A percentile compares a stretch with the other conserved stretches of the same genome.
phyloP scores from a whole-genome alignment of 352 stramenopile species.

The Thraustochytrium sp. region DNA sequence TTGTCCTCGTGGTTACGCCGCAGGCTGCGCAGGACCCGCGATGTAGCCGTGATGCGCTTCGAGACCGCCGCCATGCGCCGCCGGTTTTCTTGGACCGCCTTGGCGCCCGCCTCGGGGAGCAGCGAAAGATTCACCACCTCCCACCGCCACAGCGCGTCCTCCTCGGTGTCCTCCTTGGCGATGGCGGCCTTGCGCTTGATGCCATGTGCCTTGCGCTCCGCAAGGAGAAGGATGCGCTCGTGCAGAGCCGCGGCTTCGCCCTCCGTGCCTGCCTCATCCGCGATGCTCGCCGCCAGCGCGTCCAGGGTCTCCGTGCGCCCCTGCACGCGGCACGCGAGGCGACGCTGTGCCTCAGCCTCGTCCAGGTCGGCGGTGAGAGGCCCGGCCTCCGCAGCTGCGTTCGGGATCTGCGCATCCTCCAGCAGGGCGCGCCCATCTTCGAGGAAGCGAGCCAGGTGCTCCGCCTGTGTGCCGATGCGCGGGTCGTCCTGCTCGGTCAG shows the following conservation, averaged over 20 bases:
- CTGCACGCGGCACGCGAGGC: neutral
- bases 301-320: neutral
- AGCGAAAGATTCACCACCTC: neutral
- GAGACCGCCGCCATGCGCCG: neutral
- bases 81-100: neutral
- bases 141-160: slow-evolving; percentile 1
- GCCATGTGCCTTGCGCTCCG: slow-evolving; percentile 26
- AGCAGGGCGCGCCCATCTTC: neutral
- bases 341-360: neutral
- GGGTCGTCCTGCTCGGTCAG: neutral
- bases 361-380: no score
- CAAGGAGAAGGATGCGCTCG: neutral
- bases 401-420: neutral
- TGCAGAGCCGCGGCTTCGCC: neutral
- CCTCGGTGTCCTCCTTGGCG: neutral
- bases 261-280: neutral
- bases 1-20: neutral
- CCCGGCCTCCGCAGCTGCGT: no score
- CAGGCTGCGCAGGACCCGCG: neutral
- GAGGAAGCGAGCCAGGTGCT: neutral
- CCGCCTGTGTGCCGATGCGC: neutral
- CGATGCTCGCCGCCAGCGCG: neutral
- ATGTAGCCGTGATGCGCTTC: neutral
- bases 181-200: neutral
- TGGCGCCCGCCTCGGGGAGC: neutral